Base-by-base conservation (phyloP, 805 yeast genomes). In the Saturnispora serradocipensis region DNA sequence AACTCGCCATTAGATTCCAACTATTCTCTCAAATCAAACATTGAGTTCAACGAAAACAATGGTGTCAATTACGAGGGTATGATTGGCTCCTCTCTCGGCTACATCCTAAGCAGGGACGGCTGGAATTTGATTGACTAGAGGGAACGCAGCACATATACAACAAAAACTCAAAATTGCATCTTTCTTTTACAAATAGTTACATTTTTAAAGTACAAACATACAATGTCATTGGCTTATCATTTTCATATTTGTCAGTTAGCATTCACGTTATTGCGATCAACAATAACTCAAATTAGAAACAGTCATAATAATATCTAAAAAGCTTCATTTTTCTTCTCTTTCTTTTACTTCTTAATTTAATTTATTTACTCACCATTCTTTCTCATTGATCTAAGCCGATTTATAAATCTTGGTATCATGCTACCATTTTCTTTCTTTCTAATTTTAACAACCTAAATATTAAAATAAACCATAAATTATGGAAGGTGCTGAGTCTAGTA, bases 21-120 rank as follows among this genome's bases (percentile, higher is more conserved):
- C 25, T 59, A 58, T 46, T 56, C 53, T 34, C 30, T 58, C 10
- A 55, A 61, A 39, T 18, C 53, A 28, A 47, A 55, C 24, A 42
- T 44, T 6, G 55, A 53, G n/a, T 15, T 11, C 24, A 18, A 44
- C 10, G 50, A 47, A 28, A 36, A 28, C 25, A 20, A 46, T 7
- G 54, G 48, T 15, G 49, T 44, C n/a, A 64, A 60, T 36, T 50
- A 54, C n/a, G 70, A 67, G 51, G 70, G 70, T 1, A 44, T 62
- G 20, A 46, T 64, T 9, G 70, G 70, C 4, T 65, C 67, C 39
- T 65, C 69, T 1, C 36, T 67, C 28, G 67, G 69, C 4, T 67
- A 67, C 35, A 56, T 67, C 15, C 57, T 64, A 5, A 57, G 58
- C 27, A 61, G 56, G 50, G 62, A 66, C 46, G 69, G 69, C 3